These are phyloP conservation scores for Globisporangium canariense DNA, from an alignment of 352 stramenopile species.

Conservation along the genomic window DNA sequence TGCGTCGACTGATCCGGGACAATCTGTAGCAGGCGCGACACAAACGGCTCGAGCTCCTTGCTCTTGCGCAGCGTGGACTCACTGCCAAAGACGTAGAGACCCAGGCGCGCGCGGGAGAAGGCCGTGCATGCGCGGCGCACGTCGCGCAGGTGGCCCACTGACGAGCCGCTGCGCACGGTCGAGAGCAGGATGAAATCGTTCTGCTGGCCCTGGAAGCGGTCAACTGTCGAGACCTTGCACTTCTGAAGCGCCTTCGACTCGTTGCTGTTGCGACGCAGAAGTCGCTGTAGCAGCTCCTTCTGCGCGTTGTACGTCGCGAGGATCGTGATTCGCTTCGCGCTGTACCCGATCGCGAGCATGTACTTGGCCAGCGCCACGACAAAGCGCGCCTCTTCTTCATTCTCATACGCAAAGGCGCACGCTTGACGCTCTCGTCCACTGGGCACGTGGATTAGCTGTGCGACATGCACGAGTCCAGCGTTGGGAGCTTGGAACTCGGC, in stretches of 20 bases:
- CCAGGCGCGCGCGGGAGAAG: constrained; percentile 89
- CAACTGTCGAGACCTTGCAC: constrained; percentile 87
- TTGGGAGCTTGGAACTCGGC: constrained; percentile 67
- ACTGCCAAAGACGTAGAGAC: constrained; percentile 92
- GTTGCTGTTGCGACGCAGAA: constrained; percentile 46
- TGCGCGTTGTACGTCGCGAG: constrained; percentile 96
- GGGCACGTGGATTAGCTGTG: constrained; percentile 88
- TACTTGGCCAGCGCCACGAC: constrained; percentile 92
- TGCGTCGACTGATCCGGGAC: constrained; percentile 26
- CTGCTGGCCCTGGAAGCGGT: constrained; percentile 95
- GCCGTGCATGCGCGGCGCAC: constrained; percentile 90
- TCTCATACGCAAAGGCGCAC: constrained; percentile 91
- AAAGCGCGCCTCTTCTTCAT: constrained; percentile 94
- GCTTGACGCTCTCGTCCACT: constrained; percentile 59
- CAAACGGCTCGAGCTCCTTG: constrained; percentile 64
- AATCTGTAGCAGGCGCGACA: constrained; percentile 32
- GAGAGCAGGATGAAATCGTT: constrained; percentile 95
- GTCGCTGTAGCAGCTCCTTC: constrained; percentile 88
- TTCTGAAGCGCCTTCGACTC: constrained; percentile 6
- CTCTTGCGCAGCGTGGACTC: constrained; percentile 63
- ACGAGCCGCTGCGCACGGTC: constrained; percentile 85
- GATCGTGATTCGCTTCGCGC: constrained; percentile 89
- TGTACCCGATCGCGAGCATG: constrained; percentile 92
- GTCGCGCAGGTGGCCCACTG: constrained; percentile 90
- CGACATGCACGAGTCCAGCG: constrained; percentile 84